Evolutionary conservation across 1,284 basidiomycete genomes (phyloP), one percentile per base, ranked within the genome.

Genomic region (Coniferiporia weirii): DNA sequence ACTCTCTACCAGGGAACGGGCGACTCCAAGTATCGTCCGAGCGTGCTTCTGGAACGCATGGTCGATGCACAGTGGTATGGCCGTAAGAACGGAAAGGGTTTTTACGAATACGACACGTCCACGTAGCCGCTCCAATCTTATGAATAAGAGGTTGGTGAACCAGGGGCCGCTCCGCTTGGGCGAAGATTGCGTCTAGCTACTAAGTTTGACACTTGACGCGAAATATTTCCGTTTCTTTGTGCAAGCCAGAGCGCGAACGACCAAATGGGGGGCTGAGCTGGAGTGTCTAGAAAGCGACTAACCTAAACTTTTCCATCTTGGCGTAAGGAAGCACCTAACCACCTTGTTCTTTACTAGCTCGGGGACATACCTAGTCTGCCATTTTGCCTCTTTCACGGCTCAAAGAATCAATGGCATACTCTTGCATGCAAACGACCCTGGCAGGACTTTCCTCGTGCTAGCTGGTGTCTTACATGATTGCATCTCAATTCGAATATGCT

Each of bases 11-110:
- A 80, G 60, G 95, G 95, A 62, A 96, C 93, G 10, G 85, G 90
- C 0, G 95, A 98, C 74, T 91, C 90, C n/a, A 98, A 98, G 73
- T 98, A 98, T 73, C 83, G 95, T n/a, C 95, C 95, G 0, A 89
- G 90, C 55, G 82, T 95, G 20, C 78, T 98, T 22, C 80, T 98
- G 9, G 90, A 94, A 65, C 80, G 93, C 38, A 98, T 98, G 95
- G 95, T 98, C 8, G 93, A 98, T 70, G 96, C 95, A 15, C 90
- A 91, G 44, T 98, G 93, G 92, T 80, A 89, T 59, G 95, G 95
- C n/a, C 89, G 83, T 77, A 98, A 95, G 79, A 89, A 82, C 61
- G 89, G 91, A 2, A 91, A 87, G 70, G 92, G 92, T 27, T 95
- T 96, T 73, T 96, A 95, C 68, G 89, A 93, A 61, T 88, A 91